Percentiles rank a stretch among this genome's conserved stretches.
Evolutionary conservation across 1,139 yeast genomes (phyloP).

Genomic region (Chernovozyma aurita): DNA sequence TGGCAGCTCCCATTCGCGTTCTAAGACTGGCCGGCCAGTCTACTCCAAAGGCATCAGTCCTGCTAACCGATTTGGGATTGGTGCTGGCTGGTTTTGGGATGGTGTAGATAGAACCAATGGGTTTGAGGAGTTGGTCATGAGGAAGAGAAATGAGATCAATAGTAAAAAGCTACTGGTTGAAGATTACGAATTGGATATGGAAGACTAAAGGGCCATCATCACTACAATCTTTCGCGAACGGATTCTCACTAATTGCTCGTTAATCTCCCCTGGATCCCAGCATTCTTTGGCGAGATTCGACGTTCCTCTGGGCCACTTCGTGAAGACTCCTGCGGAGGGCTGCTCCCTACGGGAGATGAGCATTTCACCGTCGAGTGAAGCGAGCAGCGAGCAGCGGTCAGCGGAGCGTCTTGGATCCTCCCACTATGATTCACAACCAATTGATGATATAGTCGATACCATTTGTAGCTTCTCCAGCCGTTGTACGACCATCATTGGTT

Average conservation of each 20-base stretch:
- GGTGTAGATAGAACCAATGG: slow-evolving; percentile 91
- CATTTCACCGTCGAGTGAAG: neutral
- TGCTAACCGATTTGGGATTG: slow-evolving; percentile 68
- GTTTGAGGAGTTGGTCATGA: slow-evolving; percentile 67
- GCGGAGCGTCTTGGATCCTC: neutral
- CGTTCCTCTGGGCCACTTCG: neutral
- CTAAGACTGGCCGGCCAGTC: slow-evolving; percentile 10
- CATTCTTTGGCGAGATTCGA: neutral
- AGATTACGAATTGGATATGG: slow-evolving; percentile 5
- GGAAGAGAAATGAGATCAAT: slow-evolving; percentile 46
- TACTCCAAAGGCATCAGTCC: slow-evolving; percentile 51
- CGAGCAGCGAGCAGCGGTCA: neutral
- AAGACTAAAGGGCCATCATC: neutral
- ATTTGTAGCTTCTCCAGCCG: no score
- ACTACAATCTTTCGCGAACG: neutral
- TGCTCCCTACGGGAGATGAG: neutral
- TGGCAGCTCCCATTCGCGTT: no score
- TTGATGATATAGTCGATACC: no score
- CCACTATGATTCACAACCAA: no score
- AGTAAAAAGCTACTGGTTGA: slow-evolving; percentile 17
- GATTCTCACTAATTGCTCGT: neutral
- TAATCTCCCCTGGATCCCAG: neutral
- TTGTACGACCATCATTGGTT: no score
- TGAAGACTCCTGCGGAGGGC: neutral
- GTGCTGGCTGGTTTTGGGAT: slow-evolving; percentile 88